A percentile compares a stretch with the other conserved stretches of the same genome.
These are phyloP conservation scores for Trichocomaceae sp. DNA, from an alignment of 2,329 filamentous ascomycete species.

Conservation along the genomic window DNA sequence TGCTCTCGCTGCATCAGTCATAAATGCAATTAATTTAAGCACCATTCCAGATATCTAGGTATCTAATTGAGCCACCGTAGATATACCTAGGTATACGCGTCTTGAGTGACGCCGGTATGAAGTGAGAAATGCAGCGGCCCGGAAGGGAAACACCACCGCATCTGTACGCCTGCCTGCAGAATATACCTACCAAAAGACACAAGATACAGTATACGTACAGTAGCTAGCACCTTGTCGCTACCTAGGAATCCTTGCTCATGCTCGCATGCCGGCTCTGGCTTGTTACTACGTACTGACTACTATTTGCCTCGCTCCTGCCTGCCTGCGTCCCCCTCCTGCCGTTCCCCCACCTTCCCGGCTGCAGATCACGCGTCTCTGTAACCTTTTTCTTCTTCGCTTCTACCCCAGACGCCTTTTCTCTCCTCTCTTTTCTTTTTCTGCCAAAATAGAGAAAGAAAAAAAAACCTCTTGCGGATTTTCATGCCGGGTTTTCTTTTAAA, in stretches of 20 bases:
- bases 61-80: too few relatives aligned
- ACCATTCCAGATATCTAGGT: too few relatives aligned
- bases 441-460: too few relatives aligned
- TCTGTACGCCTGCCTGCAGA: too few relatives aligned
- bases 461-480: not conserved
- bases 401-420: conserved; percentile 2
- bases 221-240: too few relatives aligned
- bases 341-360: conserved; percentile 7
- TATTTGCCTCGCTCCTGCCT: too few relatives aligned
- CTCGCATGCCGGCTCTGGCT: not conserved
- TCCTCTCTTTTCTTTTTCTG: not conserved
- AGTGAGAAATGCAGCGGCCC: not conserved
- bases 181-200: too few relatives aligned
- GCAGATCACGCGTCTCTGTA: conserved; percentile 14
- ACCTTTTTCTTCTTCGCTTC: conserved; percentile 5
- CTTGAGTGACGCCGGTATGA: not conserved
- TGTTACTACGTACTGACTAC: not conserved
- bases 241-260: too few relatives aligned
- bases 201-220: too few relatives aligned
- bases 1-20: too few relatives aligned
- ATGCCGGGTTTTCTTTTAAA: not conserved
- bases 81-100: not conserved
- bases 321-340: not conserved
- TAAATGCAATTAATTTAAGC: too few relatives aligned
- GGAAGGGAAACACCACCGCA: too few relatives aligned